These are phyloP conservation scores for Eruca vesicaria DNA, from an alignment of 441 rosid genomes.

Conservation along the genomic window DNA sequence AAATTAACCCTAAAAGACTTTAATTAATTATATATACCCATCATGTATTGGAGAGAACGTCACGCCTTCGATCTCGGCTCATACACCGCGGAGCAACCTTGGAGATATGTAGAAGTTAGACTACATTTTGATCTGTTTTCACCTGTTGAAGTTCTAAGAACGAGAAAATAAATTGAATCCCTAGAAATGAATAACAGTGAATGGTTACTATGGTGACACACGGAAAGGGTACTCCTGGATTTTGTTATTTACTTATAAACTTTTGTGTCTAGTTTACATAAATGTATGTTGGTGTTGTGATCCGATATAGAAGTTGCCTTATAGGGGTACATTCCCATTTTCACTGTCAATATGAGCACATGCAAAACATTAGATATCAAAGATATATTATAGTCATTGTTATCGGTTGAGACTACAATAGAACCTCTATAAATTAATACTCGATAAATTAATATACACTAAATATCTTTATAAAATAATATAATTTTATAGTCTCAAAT, in stretches of 20 bases:
- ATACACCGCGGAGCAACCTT: slow-evolving; percentile 29
- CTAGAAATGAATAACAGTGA: slow-evolving; percentile 10
- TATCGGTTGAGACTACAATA: not conserved
- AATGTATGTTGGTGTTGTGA: not conserved
- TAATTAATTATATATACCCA: slow-evolving; percentile 2
- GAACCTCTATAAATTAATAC: too few relatives aligned
- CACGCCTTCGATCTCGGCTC: slow-evolving; percentile 27
- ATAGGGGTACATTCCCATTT: not conserved
- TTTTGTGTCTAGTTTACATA: slow-evolving; percentile 5
- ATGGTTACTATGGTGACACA: slow-evolving; percentile 30
- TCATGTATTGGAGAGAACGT: slow-evolving; percentile 29
- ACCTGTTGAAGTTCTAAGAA: slow-evolving; percentile 24
- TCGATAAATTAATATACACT: too few relatives aligned
- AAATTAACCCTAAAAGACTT: slow-evolving; percentile 3
- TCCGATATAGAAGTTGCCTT: not conserved
- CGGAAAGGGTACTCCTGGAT: not conserved
- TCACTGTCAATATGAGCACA: not conserved
- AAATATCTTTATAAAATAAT: too few relatives aligned
- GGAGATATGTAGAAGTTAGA: not conserved
- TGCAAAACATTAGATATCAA: not conserved
- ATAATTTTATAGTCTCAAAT: too few relatives aligned
- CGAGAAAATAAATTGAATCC: slow-evolving; percentile 23
- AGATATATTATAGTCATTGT: not conserved
- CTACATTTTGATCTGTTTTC: slow-evolving; percentile 7
- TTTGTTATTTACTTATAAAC: not conserved